Evolutionary conservation across 306 rosid genomes (phyloP).

Genomic region (Lathyrus oleraceus): DNA sequence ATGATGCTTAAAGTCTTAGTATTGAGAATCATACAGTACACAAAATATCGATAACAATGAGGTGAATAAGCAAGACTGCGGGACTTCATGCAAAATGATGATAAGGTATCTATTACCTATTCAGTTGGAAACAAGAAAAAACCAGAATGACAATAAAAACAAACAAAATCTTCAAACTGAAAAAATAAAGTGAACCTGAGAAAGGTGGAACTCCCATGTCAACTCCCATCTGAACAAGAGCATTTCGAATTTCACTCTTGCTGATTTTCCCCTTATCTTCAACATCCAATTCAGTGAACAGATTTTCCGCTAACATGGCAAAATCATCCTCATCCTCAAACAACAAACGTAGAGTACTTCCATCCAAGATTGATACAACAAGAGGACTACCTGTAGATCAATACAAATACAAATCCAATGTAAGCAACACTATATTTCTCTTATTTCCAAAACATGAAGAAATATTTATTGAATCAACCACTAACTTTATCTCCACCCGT

Average conservation of each 20-base stretch:
- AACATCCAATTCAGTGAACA: slow-evolving; percentile 81
- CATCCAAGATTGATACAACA: slow-evolving; percentile 79
- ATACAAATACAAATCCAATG: slow-evolving; percentile 33
- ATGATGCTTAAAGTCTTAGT: slow-evolving; percentile 22
- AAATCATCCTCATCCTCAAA: slow-evolving; percentile 96
- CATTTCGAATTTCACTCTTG: slow-evolving; percentile 69
- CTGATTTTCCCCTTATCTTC: slow-evolving; percentile 89
- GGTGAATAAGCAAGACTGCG: slow-evolving; percentile 5
- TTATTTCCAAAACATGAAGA: neutral
- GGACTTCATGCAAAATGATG: neutral
- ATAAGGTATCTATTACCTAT: neutral
- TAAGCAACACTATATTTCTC: neutral
- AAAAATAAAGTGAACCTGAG: slow-evolving; percentile 60
- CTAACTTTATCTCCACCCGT: neutral
- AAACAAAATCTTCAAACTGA: neutral
- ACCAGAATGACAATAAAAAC: neutral
- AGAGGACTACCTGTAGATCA: slow-evolving; percentile 68
- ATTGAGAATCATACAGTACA: slow-evolving; percentile 1
- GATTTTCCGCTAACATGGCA: slow-evolving; percentile 85
- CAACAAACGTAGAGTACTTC: slow-evolving; percentile 58
- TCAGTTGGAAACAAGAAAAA: slow-evolving; percentile 9
- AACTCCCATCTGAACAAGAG: slow-evolving; percentile 79
- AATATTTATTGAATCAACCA: neutral
- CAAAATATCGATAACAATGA: slow-evolving; percentile 7
- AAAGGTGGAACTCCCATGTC: slow-evolving; percentile 97